Conservation (phyloP, 495 filamentous ascomycete genomes). For the Penicillium parvum region DNA sequence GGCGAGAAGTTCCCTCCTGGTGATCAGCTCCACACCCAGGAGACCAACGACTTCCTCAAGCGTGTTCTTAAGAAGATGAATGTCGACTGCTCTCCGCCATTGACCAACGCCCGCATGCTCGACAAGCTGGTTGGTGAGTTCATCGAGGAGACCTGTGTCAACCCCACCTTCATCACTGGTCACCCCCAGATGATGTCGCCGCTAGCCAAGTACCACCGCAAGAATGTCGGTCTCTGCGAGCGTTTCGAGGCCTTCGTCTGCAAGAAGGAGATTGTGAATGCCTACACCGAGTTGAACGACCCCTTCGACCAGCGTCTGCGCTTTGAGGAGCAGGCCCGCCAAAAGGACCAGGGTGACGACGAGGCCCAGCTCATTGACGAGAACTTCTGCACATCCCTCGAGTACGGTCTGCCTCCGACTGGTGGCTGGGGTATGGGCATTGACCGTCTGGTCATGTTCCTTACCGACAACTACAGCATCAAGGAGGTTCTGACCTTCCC, state of each 20-base stretch:
- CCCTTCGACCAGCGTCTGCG: slow-evolving; percentile 90
- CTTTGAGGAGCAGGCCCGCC: slow-evolving; percentile 92
- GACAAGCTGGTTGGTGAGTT: slow-evolving; percentile 96
- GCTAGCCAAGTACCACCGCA: slow-evolving; percentile 89
- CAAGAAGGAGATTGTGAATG: slow-evolving; percentile 93
- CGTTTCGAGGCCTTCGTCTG: slow-evolving; percentile 96
- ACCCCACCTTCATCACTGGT: slow-evolving; percentile 91
- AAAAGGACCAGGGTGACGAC: slow-evolving; percentile 96
- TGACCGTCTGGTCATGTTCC: slow-evolving; percentile 94
- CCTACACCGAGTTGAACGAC: slow-evolving; percentile 98
- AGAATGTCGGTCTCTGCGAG: slow-evolving; percentile 80
- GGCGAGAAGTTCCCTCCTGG: slow-evolving; percentile 91
- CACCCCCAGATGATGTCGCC: slow-evolving; percentile 98
- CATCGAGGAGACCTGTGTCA: slow-evolving; percentile 89
- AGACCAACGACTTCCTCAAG: slow-evolving; percentile 84
- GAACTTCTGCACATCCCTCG: slow-evolving; percentile 79
- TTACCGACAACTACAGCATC: slow-evolving; percentile 92
- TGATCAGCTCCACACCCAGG: slow-evolving; percentile 82
- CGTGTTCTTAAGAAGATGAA: slow-evolving; percentile 79
- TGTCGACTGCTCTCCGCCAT: slow-evolving; percentile 82
- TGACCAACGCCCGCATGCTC: slow-evolving; percentile 95
- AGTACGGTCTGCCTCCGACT: slow-evolving; percentile 87
- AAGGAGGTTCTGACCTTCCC: slow-evolving; percentile 96
- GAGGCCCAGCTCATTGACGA: slow-evolving; percentile 96
- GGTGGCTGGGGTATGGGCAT: slow-evolving; percentile 98